These are phyloP conservation scores for Arthrocladium fulminans DNA, from an alignment of 2,329 filamentous ascomycete genomes.

Conservation along the genomic window DNA sequence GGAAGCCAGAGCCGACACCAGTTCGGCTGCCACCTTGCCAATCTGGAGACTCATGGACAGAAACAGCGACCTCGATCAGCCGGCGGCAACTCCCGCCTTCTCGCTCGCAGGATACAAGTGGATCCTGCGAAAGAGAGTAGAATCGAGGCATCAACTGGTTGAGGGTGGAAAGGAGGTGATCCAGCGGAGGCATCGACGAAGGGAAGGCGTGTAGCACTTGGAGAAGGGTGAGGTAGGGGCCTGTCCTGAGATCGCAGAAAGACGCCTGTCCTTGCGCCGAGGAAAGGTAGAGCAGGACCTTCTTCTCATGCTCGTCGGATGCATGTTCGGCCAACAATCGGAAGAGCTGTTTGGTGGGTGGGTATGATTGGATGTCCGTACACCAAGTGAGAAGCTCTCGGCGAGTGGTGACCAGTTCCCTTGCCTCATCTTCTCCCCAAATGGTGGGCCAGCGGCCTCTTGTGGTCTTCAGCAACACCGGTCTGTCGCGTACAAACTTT, in stretches of 20 bases:
- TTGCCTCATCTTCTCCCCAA: conserved; percentile 82
- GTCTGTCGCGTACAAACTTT: conserved; percentile 73
- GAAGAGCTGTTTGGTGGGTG: conserved; percentile 79
- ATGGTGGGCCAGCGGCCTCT: conserved; percentile 92
- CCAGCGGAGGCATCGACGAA: conserved; percentile 78
- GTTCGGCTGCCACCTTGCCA: conserved; percentile 66
- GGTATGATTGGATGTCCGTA: conserved; percentile 82
- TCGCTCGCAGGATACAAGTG: conserved; percentile 65
- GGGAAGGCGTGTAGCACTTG: conserved; percentile 90
- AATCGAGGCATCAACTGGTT: conserved; percentile 93
- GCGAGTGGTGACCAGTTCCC: conserved; percentile 81
- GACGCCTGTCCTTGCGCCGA: conserved; percentile 82
- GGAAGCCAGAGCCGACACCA: conserved; percentile 85
- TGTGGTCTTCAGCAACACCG: conserved; percentile 67
- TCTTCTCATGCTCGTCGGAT: conserved; percentile 70
- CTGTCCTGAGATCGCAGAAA: conserved; percentile 91
- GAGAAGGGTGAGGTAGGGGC: conserved; percentile 71
- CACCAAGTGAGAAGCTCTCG: conserved; percentile 94
- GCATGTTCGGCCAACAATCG: conserved; percentile 80
- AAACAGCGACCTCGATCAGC: conserved; percentile 92
- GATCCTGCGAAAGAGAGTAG: conserved; percentile 95
- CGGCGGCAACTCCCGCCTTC: conserved; percentile 64
- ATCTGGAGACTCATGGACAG: conserved; percentile 76
- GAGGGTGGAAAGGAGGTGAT: conserved; percentile 68
- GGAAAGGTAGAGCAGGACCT: conserved; percentile 76